These are phyloP conservation scores for Sungouiella thailandica DNA, from an alignment of 805 yeast species.

Conservation along the genomic window DNA sequence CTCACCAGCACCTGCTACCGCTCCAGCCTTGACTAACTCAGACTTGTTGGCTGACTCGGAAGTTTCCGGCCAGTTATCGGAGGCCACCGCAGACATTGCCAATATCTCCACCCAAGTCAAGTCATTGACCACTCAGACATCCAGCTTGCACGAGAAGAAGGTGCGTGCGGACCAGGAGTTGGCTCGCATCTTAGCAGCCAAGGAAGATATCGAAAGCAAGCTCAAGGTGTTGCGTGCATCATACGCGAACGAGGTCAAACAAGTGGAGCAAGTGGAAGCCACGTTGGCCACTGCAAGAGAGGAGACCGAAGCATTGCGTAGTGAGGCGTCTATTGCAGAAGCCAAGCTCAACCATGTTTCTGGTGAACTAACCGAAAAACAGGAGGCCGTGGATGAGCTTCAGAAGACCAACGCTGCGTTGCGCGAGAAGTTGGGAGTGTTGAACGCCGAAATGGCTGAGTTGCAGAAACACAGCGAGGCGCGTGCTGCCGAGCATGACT, in stretches of 20 bases:
- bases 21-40: slow-evolving; percentile 17
- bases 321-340: slow-evolving; percentile 71
- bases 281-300: slow-evolving; percentile 52
- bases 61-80: slow-evolving; percentile 62
- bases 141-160: slow-evolving; percentile 64
- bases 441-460: slow-evolving; percentile 63
- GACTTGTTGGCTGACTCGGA: slow-evolving; percentile 58
- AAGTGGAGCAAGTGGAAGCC: slow-evolving; percentile 67
- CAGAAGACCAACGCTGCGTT: slow-evolving; percentile 61
- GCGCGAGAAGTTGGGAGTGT: slow-evolving; percentile 61
- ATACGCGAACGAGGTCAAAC: slow-evolving; percentile 74
- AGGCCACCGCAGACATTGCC: slow-evolving; percentile 81
- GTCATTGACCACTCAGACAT: slow-evolving; percentile 71
- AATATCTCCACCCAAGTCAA: slow-evolving; percentile 80
- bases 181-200: slow-evolving; percentile 57
- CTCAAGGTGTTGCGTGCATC: slow-evolving; percentile 59
- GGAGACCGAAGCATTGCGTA: slow-evolving; percentile 65
- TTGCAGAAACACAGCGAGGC: slow-evolving; percentile 52
- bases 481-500: slow-evolving; percentile 50
- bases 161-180: slow-evolving; percentile 74
- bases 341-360: slow-evolving; percentile 73
- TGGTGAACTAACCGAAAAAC: slow-evolving; percentile 55
- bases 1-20: not conserved
- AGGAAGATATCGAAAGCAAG: slow-evolving; percentile 69
- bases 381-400: slow-evolving; percentile 56